Evolutionary conservation across 371 early-diverging fungal genomes (phyloP).

Genomic region (Rhizopus arrhizus): DNA sequence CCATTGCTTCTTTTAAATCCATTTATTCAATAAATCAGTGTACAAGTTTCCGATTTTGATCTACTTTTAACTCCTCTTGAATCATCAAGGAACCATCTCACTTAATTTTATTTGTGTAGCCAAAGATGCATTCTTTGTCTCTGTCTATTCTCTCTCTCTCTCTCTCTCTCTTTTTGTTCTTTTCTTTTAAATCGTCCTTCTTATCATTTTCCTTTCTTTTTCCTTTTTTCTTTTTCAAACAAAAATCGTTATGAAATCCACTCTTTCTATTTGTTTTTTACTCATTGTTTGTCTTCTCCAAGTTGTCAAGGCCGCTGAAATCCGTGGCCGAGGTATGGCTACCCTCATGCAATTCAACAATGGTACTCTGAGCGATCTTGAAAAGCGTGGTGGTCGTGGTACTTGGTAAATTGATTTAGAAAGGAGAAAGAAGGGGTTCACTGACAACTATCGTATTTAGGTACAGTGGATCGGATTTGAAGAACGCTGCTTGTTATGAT

Average conservation of each 20-base stretch:
- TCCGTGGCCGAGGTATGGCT: constrained; percentile 42
- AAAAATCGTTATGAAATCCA: constrained; percentile 24
- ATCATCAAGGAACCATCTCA: constrained; percentile 18
- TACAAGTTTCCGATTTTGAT: constrained; percentile 22
- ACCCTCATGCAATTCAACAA: constrained; percentile 35
- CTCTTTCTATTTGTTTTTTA: constrained; percentile 24
- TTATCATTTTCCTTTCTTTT: constrained; percentile 7
- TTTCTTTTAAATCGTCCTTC: constrained; percentile 10
- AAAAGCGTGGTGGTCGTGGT: constrained; percentile 45
- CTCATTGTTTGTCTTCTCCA: constrained; percentile 22
- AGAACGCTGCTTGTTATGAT: constrained; percentile 56
- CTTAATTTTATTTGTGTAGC: constrained; percentile 34
- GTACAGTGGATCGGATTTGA: constrained; percentile 52
- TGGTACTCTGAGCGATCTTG: constrained; percentile 20
- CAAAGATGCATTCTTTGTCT: constrained; percentile 6
- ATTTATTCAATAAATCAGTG: constrained; percentile 5
- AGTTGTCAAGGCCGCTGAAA: constrained; percentile 20
- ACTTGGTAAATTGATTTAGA: constrained; percentile 38
- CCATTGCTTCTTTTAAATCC: background rate
- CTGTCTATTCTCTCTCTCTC: constrained; percentile 11
- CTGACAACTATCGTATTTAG: constrained; percentile 21
- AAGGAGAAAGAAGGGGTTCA: background rate
- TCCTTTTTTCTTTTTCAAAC: constrained; percentile 6
- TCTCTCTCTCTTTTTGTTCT: constrained; percentile 9
- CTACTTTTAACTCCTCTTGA: constrained; percentile 23